These are phyloP conservation scores for Dictyostelium brefeldianum DNA, from an alignment of 78 protist species.

Conservation along the genomic window DNA sequence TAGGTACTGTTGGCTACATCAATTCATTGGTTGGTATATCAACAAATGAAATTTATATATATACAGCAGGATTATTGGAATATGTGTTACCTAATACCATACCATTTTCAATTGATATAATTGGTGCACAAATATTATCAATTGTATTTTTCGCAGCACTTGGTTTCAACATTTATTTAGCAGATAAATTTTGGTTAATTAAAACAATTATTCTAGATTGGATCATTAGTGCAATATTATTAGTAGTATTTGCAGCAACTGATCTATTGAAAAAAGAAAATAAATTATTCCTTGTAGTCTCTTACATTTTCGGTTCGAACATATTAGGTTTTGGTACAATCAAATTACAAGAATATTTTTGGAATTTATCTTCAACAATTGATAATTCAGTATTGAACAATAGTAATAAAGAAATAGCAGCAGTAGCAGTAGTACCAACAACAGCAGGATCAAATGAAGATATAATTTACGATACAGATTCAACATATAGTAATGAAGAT, in stretches of 20 bases:
- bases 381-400: background rate
- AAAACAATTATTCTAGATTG: conserved; percentile 68
- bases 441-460: background rate
- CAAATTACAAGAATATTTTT: conserved; percentile 26
- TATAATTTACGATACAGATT: conserved; percentile 38
- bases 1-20: background rate
- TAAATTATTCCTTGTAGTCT: background rate
- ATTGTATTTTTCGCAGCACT: background rate
- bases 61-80: background rate
- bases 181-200: conserved; percentile 65
- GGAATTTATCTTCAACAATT: conserved; percentile 21
- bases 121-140: background rate
- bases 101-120: background rate
- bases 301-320: conserved; percentile 56
- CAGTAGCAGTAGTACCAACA: background rate
- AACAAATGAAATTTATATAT: background rate
- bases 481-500: background rate
- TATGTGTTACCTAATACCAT: background rate
- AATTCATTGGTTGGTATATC: background rate
- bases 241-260: conserved; percentile 4
- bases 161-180: conserved; percentile 5
- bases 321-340: conserved; percentile 42
- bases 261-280: conserved; percentile 3
- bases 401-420: background rate
- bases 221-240: background rate